Base-by-base conservation (phyloP, 164 flowering plant genomes). In the Stephania yunnanensis region DNA sequence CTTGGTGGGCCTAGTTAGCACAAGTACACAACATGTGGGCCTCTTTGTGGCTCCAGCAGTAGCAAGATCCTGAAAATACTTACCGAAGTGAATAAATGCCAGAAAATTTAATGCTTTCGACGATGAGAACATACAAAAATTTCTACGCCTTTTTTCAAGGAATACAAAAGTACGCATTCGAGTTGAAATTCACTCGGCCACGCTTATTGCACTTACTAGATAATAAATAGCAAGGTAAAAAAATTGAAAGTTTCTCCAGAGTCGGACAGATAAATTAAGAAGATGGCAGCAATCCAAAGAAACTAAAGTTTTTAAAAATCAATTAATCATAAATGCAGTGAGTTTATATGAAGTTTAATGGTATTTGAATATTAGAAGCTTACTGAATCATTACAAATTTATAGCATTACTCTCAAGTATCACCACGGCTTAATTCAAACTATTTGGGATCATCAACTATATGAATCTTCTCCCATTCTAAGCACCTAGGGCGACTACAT, bases 1-100 rank as follows among this genome's bases (percentile, higher is more conserved):
- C 82, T 95, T 95, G 1, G 83, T 70, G 12, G 99, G 99, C 83
- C 93, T 89, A 2, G 95, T 87, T 74, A 80, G 79, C 81, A 95
- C 95, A 78, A 95, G 77, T 36, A 95, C 90, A 76, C 99, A 95
- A 80, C 99, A 91, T 0, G 99, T 93, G 36, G 99, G 97, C 82
- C 97, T 87, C 89, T 93, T 90, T 22, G 99, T 93, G 19, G 93
- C 85, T 65, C 97, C 97, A 7, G 97, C 99, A 82, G 83, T 89
- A 7, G 99, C 99, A 76, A 95, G 95, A 80, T 95, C 99, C 97
- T 95, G 87, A 36, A 74, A 76, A 46, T 55, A 50, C 36, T 58
- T n/a, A 15, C 64, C 20, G n/a, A 58, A 19, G 53, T 4, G 30
- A 48, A 48, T 10, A 17, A 17, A 19, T 55, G 64, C 20, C 19